Percentiles rank a stretch among this genome's conserved stretches.
Conservation (phyloP, 1,139 yeast genomes). For the Sugiyamaella novakii region DNA sequence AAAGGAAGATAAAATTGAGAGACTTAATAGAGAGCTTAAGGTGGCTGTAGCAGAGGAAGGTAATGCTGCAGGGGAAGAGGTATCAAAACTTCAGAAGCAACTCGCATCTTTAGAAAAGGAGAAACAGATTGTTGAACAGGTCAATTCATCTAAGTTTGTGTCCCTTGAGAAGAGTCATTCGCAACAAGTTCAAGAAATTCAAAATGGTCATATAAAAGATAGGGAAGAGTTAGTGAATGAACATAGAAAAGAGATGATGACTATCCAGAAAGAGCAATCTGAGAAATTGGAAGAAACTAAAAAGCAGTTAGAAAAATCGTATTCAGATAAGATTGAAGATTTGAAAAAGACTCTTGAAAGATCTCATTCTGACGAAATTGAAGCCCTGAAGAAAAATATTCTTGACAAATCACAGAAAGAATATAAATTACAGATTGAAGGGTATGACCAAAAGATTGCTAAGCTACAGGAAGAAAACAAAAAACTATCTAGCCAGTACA, state of each 20-base stretch:
- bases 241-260: conserved; percentile 21
- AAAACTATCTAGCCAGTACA: conserved; percentile 22
- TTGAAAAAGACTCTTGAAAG: neutral
- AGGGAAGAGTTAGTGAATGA: conserved; percentile 23
- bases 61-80: neutral
- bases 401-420: conserved; percentile 18
- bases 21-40: neutral
- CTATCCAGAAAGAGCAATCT: conserved; percentile 11
- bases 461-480: conserved; percentile 29
- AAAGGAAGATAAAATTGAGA: neutral
- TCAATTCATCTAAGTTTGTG: conserved; percentile 2
- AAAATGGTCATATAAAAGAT: conserved; percentile 13
- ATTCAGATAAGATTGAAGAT: conserved; percentile 8
- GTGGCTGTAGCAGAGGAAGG: neutral
- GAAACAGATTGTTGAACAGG: conserved; percentile 6
- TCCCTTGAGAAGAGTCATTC: conserved; percentile 8
- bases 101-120: conserved; percentile 8
- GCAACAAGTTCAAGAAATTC: conserved; percentile 4
- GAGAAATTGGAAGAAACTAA: conserved; percentile 17
- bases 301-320: conserved; percentile 27
- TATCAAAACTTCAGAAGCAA: conserved; percentile 5
- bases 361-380: conserved; percentile 1
- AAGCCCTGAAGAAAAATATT: neutral
- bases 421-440: conserved; percentile 11
- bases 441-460: conserved; percentile 24